Base-by-base conservation (phyloP, 75 land plant species). In the Azolla pinnata region DNA sequence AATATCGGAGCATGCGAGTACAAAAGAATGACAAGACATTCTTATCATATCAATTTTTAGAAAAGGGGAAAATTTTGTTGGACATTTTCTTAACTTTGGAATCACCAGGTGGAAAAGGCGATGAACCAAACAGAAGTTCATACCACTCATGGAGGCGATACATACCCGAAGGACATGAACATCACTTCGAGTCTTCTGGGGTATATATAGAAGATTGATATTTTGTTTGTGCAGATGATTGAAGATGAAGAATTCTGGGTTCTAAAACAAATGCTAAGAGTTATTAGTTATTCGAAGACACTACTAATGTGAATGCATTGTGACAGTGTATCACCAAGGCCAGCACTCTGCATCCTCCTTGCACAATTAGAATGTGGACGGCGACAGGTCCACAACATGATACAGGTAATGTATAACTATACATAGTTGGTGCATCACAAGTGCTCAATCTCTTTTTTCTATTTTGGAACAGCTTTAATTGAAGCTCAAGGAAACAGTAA, bases 351-450 rank as follows among this genome's bases (percentile, higher is more conserved):
- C 49, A 18, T 46, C 17, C 49, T 4, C 17, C 21, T 2, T 2
- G 14, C 14, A 18, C 49, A 46, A 46, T 46, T 25, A 52, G 14
- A 52, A 1, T 52, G 25, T 52, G 54, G 54, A 25, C 29, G 24
- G 54, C 54, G 12, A 52, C 25, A 52, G 54, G 54, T 27, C 54
- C 54, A 25, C 54, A 52, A 52, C 54, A 52, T 52, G 54, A 52
- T 52, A 26, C 54, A 19, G 54, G 54, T 52, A 52, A 46, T 3
- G 23, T 2, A 46, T 23, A 18, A 4, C 49, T 46, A 46, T n/a
- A n/a, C n/a, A n/a, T n/a, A n/a, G n/a, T n/a, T n/a, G n/a, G n/a
- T 38, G 42, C 42, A 38, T 38, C 12, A 8, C 42, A 38, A 38
- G 14, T 38, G 42, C 14, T 7, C 7, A 38, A 38, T 38, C 42